These are phyloP conservation scores for Heritiera littoralis DNA, from an alignment of 345 rosid species.

Conservation along the genomic window DNA sequence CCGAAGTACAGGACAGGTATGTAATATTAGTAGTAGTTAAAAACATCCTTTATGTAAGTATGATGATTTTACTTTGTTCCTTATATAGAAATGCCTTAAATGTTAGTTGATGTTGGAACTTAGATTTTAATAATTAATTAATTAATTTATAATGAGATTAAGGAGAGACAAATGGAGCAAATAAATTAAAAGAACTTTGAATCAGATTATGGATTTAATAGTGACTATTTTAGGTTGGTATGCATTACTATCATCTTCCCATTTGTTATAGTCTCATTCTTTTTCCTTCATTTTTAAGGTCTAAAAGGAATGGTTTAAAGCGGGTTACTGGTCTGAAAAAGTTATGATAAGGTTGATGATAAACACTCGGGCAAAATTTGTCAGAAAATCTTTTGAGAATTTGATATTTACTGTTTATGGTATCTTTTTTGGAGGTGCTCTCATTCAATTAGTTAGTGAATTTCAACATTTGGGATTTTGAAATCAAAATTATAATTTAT, in stretches of 20 bases:
- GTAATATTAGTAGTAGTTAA: slow-evolving; percentile 5
- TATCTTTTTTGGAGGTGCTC: neutral
- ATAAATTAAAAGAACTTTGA: neutral
- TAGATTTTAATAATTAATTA: neutral
- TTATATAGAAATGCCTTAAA: neutral
- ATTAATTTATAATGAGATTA: neutral
- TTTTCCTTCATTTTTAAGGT: neutral
- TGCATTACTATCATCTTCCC: neutral
- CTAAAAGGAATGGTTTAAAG: neutral
- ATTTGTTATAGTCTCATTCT: neutral
- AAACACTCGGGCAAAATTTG: neutral
- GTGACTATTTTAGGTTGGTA: neutral
- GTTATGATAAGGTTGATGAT: neutral
- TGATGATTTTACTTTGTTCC: neutral
- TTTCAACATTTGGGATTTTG: neutral
- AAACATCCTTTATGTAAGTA: neutral
- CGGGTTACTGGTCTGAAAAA: neutral
- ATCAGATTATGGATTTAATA: neutral
- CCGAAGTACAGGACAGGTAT: slow-evolving; percentile 85
- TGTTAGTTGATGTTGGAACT: neutral
- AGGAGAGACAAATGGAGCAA: slow-evolving; percentile 4
- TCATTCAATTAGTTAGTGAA: slow-evolving; percentile 3
- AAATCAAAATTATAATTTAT: neutral
- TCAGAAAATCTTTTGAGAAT: neutral
- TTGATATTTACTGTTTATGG: neutral